Percentiles rank a stretch among this genome's conserved stretches.
Conservation (phyloP, 2,329 filamentous ascomycete genomes). For the Magnaporthales sp. region DNA sequence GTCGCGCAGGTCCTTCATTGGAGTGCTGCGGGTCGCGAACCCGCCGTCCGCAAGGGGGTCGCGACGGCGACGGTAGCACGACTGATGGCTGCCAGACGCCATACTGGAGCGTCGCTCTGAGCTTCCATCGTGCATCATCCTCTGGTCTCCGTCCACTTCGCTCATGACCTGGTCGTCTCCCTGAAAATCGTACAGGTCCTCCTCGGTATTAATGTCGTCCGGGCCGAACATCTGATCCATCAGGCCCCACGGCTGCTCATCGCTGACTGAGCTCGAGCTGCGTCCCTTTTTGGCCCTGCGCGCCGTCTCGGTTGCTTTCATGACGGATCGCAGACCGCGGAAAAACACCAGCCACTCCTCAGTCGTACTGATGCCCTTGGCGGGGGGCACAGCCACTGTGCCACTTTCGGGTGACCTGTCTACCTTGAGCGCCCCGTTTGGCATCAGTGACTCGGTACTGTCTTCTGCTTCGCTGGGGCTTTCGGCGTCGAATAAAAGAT, state of each 20-base stretch:
- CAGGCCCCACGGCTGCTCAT: conserved; percentile 1
- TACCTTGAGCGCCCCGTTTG: not conserved
- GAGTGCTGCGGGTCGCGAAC: conserved; percentile 3
- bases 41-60: not conserved
- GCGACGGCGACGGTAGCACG: not conserved
- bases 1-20: conserved; percentile 6
- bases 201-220: not conserved
- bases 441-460: not conserved
- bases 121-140: not conserved
- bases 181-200: not conserved
- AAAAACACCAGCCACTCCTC: conserved; percentile 7
- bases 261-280: not conserved
- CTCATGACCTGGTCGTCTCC: not conserved
- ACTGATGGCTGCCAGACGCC: not conserved
- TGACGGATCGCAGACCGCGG: conserved; percentile 6
- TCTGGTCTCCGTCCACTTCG: not conserved
- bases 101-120: not conserved
- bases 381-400: not conserved
- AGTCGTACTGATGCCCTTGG: not conserved
- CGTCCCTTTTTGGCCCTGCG: not conserved
- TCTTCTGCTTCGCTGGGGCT: not conserved
- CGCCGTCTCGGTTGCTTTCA: not conserved
- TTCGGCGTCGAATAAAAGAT: conserved; percentile 17
- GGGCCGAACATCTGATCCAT: conserved; percentile 6
- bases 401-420: not conserved